Evolutionary conservation across 108 stramenopile species (phyloP).

Genomic region (Skeletonema potamos): DNA sequence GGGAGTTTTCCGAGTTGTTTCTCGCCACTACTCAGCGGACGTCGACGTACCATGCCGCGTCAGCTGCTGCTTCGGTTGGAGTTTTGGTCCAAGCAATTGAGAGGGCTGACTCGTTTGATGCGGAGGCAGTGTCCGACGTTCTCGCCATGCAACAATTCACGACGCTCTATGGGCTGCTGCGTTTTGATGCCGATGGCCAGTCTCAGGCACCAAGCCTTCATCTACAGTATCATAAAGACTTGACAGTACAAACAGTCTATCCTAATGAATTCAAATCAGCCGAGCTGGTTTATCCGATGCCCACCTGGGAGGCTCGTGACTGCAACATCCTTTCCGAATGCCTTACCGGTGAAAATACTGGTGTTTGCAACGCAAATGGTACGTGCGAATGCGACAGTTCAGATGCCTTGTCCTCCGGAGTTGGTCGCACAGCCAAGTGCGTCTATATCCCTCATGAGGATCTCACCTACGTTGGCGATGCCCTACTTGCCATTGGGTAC

Average conservation of each 20-base stretch:
- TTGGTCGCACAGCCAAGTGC: conserved; percentile 1
- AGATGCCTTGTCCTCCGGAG: not conserved
- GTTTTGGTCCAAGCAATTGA: conserved; percentile 23
- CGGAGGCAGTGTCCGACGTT: not conserved
- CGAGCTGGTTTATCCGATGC: conserved; percentile 36
- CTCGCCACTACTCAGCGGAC: not conserved
- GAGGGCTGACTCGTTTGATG: not conserved
- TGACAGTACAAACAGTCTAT: conserved; percentile 15
- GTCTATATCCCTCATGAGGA: conserved; percentile 17
- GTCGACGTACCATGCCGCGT: conserved; percentile 26
- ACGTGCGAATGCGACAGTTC: not conserved
- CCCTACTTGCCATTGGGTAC: not conserved
- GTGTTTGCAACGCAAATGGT: not conserved
- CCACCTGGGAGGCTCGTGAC: conserved; percentile 31
- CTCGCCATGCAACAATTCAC: not conserved
- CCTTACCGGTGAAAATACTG: not conserved
- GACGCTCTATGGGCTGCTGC: conserved; percentile 21
- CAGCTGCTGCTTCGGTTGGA: conserved; percentile 6
- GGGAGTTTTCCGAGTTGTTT: conserved; percentile 16
- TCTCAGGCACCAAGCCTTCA: not conserved
- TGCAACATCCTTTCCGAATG: conserved; percentile 13
- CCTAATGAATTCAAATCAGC: conserved; percentile 9
- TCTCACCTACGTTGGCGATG: conserved; percentile 10
- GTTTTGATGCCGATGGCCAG: conserved; percentile 31
- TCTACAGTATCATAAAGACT: conserved; percentile 21